phyloP scores from a whole-genome alignment of 495 filamentous ascomycete species.

The Neurospora intermedia region DNA sequence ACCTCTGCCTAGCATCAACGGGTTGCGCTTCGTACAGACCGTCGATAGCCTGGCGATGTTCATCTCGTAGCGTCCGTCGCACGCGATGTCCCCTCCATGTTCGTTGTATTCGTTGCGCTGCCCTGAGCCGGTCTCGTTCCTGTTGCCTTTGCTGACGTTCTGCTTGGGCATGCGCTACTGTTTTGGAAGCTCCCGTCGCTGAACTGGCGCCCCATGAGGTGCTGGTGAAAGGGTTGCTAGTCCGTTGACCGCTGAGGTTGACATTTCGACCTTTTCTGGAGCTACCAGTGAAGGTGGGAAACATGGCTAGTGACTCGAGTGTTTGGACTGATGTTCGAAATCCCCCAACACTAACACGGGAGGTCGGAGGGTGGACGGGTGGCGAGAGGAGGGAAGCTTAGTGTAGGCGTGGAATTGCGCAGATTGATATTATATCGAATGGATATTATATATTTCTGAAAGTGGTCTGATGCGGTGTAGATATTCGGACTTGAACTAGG shows the following conservation, averaged over 20 bases:
- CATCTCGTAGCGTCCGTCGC: constrained; percentile 43
- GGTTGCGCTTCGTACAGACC: constrained; percentile 21
- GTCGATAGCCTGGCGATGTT: constrained; percentile 64
- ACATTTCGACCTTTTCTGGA: constrained; percentile 80
- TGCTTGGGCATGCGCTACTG: constrained; percentile 75
- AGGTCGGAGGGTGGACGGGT: not conserved
- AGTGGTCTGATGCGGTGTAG: not conserved
- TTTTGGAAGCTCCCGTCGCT: constrained; percentile 53
- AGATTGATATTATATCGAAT: not conserved
- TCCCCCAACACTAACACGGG: not conserved
- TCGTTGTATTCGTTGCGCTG: constrained; percentile 64
- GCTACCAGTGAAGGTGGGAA: constrained; percentile 79
- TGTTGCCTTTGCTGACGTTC: constrained; percentile 71
- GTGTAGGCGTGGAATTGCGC: not conserved
- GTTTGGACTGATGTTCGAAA: not conserved
- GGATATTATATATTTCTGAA: not conserved
- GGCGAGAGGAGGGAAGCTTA: not conserved
- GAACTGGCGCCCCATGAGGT: constrained; percentile 32
- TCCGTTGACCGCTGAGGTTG: constrained; percentile 76
- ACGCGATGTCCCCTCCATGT: constrained; percentile 71
- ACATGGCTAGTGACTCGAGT: constrained; percentile 45
- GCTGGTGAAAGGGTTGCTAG: constrained; percentile 62
- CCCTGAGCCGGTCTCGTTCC: constrained; percentile 68
- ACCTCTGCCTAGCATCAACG: constrained; percentile 12
- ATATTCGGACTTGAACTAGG: not conserved